Conservation (phyloP, 345 rosid genomes). For the Durio zibethinus region DNA sequence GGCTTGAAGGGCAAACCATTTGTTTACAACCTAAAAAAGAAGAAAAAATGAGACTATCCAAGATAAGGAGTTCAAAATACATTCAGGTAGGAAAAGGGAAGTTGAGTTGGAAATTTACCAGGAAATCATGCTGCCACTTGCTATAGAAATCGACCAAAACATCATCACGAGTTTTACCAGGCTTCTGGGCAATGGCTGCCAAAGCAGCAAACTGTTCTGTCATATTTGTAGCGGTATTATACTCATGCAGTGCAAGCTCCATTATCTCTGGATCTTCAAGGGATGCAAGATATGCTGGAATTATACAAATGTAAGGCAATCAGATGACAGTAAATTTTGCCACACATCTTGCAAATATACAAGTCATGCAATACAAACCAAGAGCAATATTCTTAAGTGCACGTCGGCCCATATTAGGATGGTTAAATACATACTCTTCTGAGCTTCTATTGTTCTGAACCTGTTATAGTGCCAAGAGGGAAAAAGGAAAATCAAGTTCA, state of each 20-base stretch:
- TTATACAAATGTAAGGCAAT: conserved; percentile 7
- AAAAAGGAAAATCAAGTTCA: not conserved
- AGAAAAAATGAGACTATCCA: conserved; percentile 7
- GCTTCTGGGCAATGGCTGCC: conserved; percentile 77
- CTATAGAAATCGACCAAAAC: conserved; percentile 72
- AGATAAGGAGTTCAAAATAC: not conserved
- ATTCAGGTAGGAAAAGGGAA: not conserved
- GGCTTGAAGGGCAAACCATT: conserved; percentile 97
- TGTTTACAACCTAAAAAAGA: conserved; percentile 72
- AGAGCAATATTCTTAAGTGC: conserved; percentile 82
- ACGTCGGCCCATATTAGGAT: conserved; percentile 78
- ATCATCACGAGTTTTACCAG: conserved; percentile 76
- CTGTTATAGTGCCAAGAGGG: conserved; percentile 31
- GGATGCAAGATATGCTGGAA: conserved; percentile 77
- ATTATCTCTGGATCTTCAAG: conserved; percentile 58
- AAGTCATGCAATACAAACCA: conserved; percentile 43
- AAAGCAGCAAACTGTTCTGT: conserved; percentile 91
- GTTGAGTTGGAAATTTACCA: conserved; percentile 44
- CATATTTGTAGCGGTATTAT: conserved; percentile 82
- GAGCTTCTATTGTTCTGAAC: conserved; percentile 72
- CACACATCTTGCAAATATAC: not conserved
- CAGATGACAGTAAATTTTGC: not conserved
- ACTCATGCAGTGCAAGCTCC: conserved; percentile 64
- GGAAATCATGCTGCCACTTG: conserved; percentile 83
- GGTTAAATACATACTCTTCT: conserved; percentile 72